Conservation (phyloP, 164 flowering plant species). For the Tetracentron sinense region DNA sequence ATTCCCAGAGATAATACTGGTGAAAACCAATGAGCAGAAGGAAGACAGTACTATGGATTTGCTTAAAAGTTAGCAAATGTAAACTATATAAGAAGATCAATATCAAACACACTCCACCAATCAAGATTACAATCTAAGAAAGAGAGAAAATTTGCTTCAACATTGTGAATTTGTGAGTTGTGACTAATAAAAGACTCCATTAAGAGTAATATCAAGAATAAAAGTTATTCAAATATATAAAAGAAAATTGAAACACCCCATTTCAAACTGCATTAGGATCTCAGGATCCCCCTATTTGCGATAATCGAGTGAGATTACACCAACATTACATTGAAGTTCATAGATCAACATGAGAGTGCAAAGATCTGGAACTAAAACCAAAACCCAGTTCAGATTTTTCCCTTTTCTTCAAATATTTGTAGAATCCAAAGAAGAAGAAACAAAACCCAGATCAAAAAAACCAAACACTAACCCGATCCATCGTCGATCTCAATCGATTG, state of each 20-base stretch:
- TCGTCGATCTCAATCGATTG: conserved; percentile 8
- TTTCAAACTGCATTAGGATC: neutral
- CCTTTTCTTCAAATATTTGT: neutral
- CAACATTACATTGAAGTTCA: conserved; percentile 9
- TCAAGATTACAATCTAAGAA: neutral
- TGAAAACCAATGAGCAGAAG: too few relatives aligned
- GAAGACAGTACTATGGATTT: too few relatives aligned
- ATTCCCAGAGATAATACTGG: too few relatives aligned
- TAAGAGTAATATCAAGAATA: too few relatives aligned
- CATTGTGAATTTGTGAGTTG: too few relatives aligned
- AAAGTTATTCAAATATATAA: too few relatives aligned
- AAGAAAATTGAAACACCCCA: neutral
- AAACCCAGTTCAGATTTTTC: neutral
- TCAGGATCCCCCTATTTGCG: neutral
- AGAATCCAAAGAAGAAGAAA: neutral
- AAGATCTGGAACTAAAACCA: conserved; percentile 7
- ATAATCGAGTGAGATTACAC: neutral
- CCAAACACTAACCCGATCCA: conserved; percentile 14
- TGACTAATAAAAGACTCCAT: too few relatives aligned
- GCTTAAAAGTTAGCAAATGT: too few relatives aligned
- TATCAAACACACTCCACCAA: too few relatives aligned
- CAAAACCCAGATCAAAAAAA: conserved; percentile 20
- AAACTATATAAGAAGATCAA: too few relatives aligned
- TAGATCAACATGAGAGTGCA: conserved; percentile 6
- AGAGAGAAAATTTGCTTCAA: too few relatives aligned